Base-by-base conservation (phyloP, 2,329 filamentous ascomycete species). In the Aspergillus caelatus region DNA sequence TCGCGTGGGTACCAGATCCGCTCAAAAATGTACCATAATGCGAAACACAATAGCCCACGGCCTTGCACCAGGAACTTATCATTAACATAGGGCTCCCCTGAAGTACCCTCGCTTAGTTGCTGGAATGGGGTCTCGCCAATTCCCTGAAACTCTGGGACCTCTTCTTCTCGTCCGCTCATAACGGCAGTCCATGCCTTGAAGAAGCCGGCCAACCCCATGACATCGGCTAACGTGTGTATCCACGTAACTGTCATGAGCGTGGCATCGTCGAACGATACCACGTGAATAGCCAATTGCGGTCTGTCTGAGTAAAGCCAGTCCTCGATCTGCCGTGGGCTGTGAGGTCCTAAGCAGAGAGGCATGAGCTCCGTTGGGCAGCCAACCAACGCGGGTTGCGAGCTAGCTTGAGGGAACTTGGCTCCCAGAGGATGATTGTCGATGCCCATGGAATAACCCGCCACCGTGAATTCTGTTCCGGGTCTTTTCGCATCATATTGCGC, bases 201-300 rank as follows among this genome's bases (percentile, higher is more conserved):
- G 8, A 87, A 70, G 1, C 74, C 77, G 2, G 72, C 67, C 32
- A 75, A 74, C 3, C 82, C 83, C 67, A 83, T 75, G 3, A 75
- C 80, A 63, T 86, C 84, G 65, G 80, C 79, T 7, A 84, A 70
- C 0, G 79, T 79, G 67, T 86, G 85, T 1, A 81, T 78, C 74
- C 78, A 85, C 1, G 74, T 72, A 0, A 86, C 65, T 0, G 76
- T 75, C 1, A 86, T 73, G 0, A 86, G 68, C 0, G 84, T 86
- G 0, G 81, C 81, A 61, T 87, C 80, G 3, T 67, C 68, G 67
- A 86, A 86, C 0, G 79, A 79, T 4, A 80, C 78, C 52, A 86
- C 73, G 63, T 84, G 80, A 4, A 86, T 71, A 3, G 77, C 77
- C 3, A 86, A 68, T 66, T 82, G 80, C 0, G 84, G 83, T n/a